These are phyloP conservation scores for Tulasnella sp. DNA, from an alignment of 768 basidiomycete species.

Conservation along the genomic window DNA sequence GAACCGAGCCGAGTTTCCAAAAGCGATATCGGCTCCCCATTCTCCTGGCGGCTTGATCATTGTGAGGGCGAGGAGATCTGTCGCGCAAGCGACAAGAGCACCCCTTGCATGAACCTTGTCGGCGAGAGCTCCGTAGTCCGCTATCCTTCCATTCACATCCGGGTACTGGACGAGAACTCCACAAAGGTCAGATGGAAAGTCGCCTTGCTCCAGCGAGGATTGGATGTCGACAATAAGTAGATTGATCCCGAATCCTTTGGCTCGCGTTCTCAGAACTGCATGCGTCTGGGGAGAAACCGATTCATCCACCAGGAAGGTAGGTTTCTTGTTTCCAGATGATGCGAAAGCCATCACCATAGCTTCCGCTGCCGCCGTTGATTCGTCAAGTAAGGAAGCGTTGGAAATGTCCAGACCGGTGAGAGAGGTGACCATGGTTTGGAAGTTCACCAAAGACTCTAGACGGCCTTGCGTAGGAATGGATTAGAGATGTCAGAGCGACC, in stretches of 20 bases:
- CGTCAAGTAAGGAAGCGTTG: conserved; percentile 90
- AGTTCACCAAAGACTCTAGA: conserved; percentile 92
- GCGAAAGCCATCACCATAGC: conserved; percentile 93
- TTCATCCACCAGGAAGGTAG: conserved; percentile 73
- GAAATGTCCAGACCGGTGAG: conserved; percentile 91
- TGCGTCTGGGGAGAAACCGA: conserved; percentile 83
- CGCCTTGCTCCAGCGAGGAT: conserved; percentile 37
- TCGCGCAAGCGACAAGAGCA: conserved; percentile 77
- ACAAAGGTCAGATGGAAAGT: conserved; percentile 51
- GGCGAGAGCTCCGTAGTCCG: conserved; percentile 57
- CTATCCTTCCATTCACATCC: conserved; percentile 73
- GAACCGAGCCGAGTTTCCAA: conserved; percentile 93
- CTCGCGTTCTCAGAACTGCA: conserved; percentile 79
- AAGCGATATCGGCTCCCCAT: conserved; percentile 94
- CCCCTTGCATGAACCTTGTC: conserved; percentile 57
- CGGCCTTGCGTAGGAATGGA: conserved; percentile 44
- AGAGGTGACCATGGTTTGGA: conserved; percentile 91
- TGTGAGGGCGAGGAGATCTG: conserved; percentile 86
- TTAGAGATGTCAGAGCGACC: not conserved
- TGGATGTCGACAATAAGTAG: conserved; percentile 55
- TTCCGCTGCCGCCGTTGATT: conserved; percentile 90
- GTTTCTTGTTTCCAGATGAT: conserved; percentile 54
- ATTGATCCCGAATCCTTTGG: conserved; percentile 86
- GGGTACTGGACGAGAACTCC: conserved; percentile 93
- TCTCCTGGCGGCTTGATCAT: conserved; percentile 93